Base-by-base conservation (phyloP, 805 yeast species). In the Ogataea nitratoaversa region DNA sequence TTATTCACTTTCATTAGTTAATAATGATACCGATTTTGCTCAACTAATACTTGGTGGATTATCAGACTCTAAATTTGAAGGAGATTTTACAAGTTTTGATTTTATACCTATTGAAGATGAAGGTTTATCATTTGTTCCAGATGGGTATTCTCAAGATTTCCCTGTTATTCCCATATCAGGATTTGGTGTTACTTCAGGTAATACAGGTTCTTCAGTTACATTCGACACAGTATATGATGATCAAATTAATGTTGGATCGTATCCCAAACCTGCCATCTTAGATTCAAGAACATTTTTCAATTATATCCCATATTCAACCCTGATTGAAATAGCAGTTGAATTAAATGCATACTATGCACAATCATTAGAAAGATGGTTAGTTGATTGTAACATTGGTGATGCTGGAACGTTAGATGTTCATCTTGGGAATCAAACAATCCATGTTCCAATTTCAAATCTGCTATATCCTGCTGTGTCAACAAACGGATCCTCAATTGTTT, bases 281-380 rank as follows among this genome's bases (percentile, higher is more conserved):
- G 88, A 83, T 53, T 64, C 85, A 1, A 66, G 86, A 41, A 64
- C 71, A 30, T 46, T 59, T 9, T 73, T 60, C 55, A 68, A 68
- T 22, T 72, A 65, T 53, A 56, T 84, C 27, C 91, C 91, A 0
- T 60, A 71, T 30, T 70, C 72, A 34, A 55, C 76, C 5, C 63
- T 84, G 31, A 67, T 84, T 37, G 76, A 74, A 48, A 59, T 84
- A 23, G 87, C 90, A 0, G 67, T 83, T 19, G 90, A 84, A 59
- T 63, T 81, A 30, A 79, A 80, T 52, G 91, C 91, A 0, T 74
- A 69, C 46, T 84, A 76, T 54, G 69, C 74, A 3, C 56, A 62
- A 4, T 63, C 66, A 5, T 52, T 67, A 6, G 65, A 63, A 19
- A 52, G 70, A 14, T 84, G 91, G 91, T 50, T 82, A 13, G 80